Evolutionary conservation across 768 basidiomycete genomes (phyloP).

Genomic region (Hypholoma sublateritium): DNA sequence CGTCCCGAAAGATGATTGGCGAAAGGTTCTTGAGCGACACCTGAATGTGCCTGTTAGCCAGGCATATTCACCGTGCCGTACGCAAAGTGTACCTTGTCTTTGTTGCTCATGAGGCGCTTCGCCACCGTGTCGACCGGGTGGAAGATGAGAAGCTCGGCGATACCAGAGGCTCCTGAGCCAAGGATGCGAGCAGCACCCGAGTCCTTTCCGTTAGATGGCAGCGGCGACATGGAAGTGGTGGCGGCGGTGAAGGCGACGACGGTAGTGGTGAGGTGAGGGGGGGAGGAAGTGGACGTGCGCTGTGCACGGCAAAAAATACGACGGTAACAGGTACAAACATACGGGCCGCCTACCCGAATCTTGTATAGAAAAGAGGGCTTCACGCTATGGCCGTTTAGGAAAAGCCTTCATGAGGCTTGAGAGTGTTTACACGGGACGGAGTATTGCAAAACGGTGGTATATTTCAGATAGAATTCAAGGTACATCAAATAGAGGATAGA

Average conservation of each 20-base stretch:
- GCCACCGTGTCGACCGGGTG: conserved; percentile 97
- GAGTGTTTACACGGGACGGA: no score
- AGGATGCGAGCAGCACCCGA: conserved; percentile 88
- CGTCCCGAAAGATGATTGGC: conserved; percentile 84
- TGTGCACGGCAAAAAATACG: no score
- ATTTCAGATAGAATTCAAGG: no score
- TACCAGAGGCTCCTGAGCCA: conserved; percentile 90
- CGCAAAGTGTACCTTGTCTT: conserved; percentile 58
- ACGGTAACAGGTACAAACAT: no score
- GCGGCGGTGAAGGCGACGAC: not conserved
- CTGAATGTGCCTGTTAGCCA: conserved; percentile 31
- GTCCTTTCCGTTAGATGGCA: conserved; percentile 65
- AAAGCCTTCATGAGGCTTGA: no score
- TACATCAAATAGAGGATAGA: no score
- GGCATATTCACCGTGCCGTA: not conserved
- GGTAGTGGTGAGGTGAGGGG: no score
- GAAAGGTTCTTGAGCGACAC: conserved; percentile 64
- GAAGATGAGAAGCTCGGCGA: conserved; percentile 94
- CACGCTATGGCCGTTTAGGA: no score
- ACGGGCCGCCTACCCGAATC: no score
- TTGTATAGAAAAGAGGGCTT: no score
- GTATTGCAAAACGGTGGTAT: no score
- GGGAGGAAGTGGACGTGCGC: not conserved
- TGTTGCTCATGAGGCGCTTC: conserved; percentile 99
- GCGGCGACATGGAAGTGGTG: conserved; percentile 34